Conservation (phyloP, 129 eudicot genomes). For the Ambrosia artemisiifolia region DNA sequence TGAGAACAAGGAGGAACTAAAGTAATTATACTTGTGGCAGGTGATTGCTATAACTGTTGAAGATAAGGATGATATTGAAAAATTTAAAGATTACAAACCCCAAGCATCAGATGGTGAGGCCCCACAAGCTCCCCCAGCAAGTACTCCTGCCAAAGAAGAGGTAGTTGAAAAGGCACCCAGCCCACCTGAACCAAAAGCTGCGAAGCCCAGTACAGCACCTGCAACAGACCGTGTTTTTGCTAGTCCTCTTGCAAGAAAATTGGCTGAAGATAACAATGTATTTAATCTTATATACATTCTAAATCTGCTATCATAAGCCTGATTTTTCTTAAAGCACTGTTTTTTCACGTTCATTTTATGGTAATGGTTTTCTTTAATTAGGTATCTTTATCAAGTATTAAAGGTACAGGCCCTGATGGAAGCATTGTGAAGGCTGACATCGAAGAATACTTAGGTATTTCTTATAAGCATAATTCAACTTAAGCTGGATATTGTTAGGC, state of each 20-base stretch:
- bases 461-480: not conserved
- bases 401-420: constrained; percentile 99
- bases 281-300: not conserved
- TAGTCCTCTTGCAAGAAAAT: constrained; percentile 92
- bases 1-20: not conserved
- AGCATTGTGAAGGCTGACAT: constrained; percentile 92
- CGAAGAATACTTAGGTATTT: constrained; percentile 88
- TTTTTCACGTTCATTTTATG: not conserved
- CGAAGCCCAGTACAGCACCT: constrained; percentile 48
- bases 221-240: constrained; percentile 73
- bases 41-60: constrained; percentile 92
- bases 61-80: constrained; percentile 77
- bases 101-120: constrained; percentile 55
- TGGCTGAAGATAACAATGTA: constrained; percentile 92
- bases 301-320: not conserved
- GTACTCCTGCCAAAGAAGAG: constrained; percentile 61
- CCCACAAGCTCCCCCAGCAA: constrained; percentile 52
- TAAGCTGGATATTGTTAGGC: not conserved
- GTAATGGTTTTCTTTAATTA: constrained; percentile 26
- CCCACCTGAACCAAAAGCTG: constrained; percentile 49
- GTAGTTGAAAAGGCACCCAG: constrained; percentile 47
- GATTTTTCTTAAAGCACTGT: not conserved
- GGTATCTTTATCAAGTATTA: constrained; percentile 79
- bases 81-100: constrained; percentile 83
- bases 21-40: constrained; percentile 35